phyloP scores from a whole-genome alignment of 2,329 filamentous ascomycete species.

The Botrytis tulipae region DNA sequence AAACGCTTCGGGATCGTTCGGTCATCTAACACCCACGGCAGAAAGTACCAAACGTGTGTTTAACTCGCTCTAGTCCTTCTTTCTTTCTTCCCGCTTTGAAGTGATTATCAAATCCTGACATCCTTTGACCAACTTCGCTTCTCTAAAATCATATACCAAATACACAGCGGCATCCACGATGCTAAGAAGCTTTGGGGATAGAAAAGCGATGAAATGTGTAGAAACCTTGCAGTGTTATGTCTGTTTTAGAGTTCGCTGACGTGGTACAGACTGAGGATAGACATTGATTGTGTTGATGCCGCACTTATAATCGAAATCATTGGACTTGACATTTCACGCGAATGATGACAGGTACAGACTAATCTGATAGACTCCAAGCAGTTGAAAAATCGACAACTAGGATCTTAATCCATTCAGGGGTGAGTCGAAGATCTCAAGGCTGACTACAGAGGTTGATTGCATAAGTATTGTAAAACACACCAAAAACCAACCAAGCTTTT shows the following conservation, averaged over 20 bases:
- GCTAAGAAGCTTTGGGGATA: background rate
- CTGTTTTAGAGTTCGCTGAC: background rate
- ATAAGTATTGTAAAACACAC: too few relatives aligned
- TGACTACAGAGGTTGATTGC: background rate
- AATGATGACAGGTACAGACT: background rate
- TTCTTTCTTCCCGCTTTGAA: background rate
- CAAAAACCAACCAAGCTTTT: too few relatives aligned
- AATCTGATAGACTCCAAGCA: background rate
- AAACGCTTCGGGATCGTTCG: background rate
- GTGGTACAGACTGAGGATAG: background rate
- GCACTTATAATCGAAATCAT: background rate
- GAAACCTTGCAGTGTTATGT: background rate
- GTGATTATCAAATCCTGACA: background rate
- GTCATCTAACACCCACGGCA: too few relatives aligned
- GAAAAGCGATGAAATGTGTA: background rate
- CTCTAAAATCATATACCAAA: too few relatives aligned
- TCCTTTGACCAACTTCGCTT: too few relatives aligned
- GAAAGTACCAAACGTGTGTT: too few relatives aligned
- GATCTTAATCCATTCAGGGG: background rate
- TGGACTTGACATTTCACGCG: background rate
- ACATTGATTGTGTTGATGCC: background rate
- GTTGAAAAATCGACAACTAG: background rate
- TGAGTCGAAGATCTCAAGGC: background rate
- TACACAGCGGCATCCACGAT: background rate
- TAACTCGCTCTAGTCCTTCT: too few relatives aligned